phyloP scores from a whole-genome alignment of 163 green algal species.

The Trebouxia gelatinosa region DNA sequence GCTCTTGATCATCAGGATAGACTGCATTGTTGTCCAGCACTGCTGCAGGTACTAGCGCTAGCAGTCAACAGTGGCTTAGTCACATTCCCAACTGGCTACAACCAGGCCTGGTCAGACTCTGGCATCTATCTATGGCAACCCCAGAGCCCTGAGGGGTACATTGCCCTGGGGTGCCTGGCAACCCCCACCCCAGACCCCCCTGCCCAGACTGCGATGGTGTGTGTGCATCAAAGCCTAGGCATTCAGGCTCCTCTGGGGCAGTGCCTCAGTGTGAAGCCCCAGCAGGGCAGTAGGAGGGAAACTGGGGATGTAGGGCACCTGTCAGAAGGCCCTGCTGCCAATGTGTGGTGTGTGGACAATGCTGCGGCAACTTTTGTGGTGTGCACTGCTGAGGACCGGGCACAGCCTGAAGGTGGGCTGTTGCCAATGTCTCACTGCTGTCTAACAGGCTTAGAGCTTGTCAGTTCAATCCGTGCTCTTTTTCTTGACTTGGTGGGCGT shows the following conservation, averaged over 20 bases:
- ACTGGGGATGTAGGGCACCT: constrained; percentile 16
- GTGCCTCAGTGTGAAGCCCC: constrained; percentile 55
- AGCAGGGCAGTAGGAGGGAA: constrained; percentile 2
- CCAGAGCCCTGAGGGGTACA: constrained; percentile 64
- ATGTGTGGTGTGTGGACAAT: constrained; percentile 76
- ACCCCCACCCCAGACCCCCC: constrained; percentile 42
- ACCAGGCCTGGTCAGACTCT: constrained; percentile 43
- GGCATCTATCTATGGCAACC: constrained; percentile 76
- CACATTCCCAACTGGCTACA: constrained; percentile 59
- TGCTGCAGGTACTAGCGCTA: constrained; percentile 66
- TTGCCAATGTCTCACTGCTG: not conserved
- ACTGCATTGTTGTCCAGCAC: no score
- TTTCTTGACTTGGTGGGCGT: no score
- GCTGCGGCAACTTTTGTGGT: constrained; percentile 64
- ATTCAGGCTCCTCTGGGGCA: constrained; percentile 60
- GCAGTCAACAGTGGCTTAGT: constrained; percentile 80
- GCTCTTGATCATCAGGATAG: no score
- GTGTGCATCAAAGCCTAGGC: constrained; percentile 50
- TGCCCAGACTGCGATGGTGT: constrained; percentile 49
- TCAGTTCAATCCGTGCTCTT: not conserved
- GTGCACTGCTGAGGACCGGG: constrained; percentile 28
- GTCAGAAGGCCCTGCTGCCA: constrained; percentile 27
- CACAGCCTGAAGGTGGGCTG: constrained; percentile 29
- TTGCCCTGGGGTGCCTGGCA: constrained; percentile 56
- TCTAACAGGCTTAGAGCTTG: not conserved